phyloP scores from a whole-genome alignment of 768 basidiomycete species.

The Butyriboletus loyo region DNA sequence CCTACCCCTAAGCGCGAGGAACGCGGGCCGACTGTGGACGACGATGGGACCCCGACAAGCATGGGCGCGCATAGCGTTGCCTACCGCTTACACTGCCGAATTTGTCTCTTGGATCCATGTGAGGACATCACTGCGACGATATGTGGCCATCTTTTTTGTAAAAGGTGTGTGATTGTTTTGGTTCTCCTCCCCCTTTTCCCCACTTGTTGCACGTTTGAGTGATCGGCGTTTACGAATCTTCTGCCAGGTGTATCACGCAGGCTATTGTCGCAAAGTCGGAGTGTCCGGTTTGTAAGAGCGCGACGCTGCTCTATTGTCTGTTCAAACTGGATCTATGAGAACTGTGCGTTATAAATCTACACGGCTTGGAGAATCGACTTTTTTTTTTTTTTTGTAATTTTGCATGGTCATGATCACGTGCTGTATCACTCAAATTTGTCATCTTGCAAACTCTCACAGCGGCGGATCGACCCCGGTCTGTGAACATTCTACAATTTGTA shows the following conservation, averaged over 20 bases:
- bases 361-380: background rate
- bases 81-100: conserved; percentile 45
- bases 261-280: conserved; percentile 43
- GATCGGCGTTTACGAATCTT: background rate
- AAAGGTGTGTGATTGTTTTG: conserved; percentile 36
- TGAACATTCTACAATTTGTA: background rate
- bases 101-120: conserved; percentile 47
- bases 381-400: background rate
- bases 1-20: background rate
- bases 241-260: conserved; percentile 49
- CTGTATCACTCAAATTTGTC: background rate
- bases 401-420: background rate
- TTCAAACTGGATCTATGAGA: conserved; percentile 46
- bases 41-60: background rate
- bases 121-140: conserved; percentile 55
- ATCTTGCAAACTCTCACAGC: background rate
- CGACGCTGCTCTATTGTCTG: conserved; percentile 52
- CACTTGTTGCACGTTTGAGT: background rate
- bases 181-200: background rate
- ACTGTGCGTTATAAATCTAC: background rate
- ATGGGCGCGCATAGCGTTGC: background rate
- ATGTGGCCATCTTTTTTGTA: conserved; percentile 65
- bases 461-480: background rate
- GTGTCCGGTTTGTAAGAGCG: conserved; percentile 52
- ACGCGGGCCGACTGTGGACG: background rate